Base-by-base conservation (phyloP, 805 yeast genomes). In the Metschnikowia lochheadii region DNA sequence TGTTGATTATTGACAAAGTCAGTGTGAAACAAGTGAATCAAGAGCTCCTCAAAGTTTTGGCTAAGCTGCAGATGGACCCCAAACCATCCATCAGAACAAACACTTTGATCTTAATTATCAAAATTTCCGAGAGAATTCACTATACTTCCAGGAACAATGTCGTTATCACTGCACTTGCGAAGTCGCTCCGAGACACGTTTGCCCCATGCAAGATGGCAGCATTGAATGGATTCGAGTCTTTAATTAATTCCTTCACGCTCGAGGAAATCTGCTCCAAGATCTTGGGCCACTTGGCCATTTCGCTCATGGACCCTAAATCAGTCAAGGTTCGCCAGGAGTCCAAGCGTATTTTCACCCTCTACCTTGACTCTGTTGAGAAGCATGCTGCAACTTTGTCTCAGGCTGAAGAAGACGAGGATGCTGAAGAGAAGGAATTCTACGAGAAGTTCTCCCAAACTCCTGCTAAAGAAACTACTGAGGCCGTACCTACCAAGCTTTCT, bases 11-110 rank as follows among this genome's bases (percentile, higher is more conserved):
- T 1, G 80, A 82, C 18, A 82, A 81, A 58, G 76, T 92, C 1
- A 78, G 87, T 0, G 88, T 83, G 36, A 78, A 96, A 49, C 96
- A 87, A 63, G 72, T 91, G 44, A 92, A 92, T 64, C 90, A 90
- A 60, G 98, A 94, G 44, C 69, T 92, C 20, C 70, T 92, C 49
- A 78, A 95, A 56, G 77, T 81, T 49, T 71, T 92, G 49, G 98
- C 98, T 0, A 87, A 84, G 58, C 77, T 89, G 8, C 96, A 89
- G 63, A 79, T 76, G 65, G 96, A 89, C 63, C 82, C 81, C 4
- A 81, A 80, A 45, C 84, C 92, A 1, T 85, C 86, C 10, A 84
- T 89, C 31, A 70, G 96, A 57, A 86, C 89, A 3, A 86, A 85
- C 60, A 87, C 96, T 0, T 79, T 89, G 14, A 74, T 85, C 18